A percentile compares a stretch with the other conserved stretches of the same genome.
phyloP scores from a whole-genome alignment of 805 yeast genomes.

The Schwanniomyces yamadae region DNA sequence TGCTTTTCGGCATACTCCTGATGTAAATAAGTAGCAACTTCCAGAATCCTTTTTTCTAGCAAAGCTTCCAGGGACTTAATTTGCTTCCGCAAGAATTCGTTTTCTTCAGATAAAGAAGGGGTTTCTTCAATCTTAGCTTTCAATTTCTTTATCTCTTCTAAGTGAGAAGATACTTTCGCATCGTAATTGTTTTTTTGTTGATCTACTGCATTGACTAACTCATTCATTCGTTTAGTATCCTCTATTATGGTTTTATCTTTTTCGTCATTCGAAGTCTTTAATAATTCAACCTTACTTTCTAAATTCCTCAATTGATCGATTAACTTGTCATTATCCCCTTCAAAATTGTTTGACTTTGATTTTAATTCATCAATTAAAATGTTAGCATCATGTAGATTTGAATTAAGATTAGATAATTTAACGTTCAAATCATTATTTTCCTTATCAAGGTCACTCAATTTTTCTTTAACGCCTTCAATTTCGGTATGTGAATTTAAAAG shows the following conservation, averaged over 20 bases:
- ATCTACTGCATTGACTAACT: constrained; percentile 24
- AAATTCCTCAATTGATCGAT: constrained; percentile 22
- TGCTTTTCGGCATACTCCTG: constrained; percentile 76
- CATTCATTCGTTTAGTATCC: constrained; percentile 29
- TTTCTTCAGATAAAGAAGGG: constrained; percentile 9
- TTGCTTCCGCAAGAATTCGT: constrained; percentile 9
- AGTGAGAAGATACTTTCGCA: constrained; percentile 10
- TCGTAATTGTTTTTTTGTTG: constrained; percentile 18
- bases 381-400: constrained; percentile 1
- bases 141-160: constrained; percentile 10
- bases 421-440: neutral
- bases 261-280: constrained; percentile 16
- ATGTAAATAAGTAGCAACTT: constrained; percentile 68
- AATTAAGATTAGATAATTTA: constrained; percentile 1
- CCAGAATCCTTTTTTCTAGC: constrained; percentile 54
- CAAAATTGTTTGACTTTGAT: constrained; percentile 9
- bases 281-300: constrained; percentile 27
- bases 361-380: constrained; percentile 5
- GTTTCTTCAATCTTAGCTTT: constrained; percentile 8
- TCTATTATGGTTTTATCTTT: constrained; percentile 32
- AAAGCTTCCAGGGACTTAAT: constrained; percentile 29
- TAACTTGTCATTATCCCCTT: constrained; percentile 14
- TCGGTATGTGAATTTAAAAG: constrained; percentile 10
- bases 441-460: neutral
- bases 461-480: constrained; percentile 13